phyloP scores from a whole-genome alignment of 192 early-diverging fungal species.

The Funneliformis mosseae region DNA sequence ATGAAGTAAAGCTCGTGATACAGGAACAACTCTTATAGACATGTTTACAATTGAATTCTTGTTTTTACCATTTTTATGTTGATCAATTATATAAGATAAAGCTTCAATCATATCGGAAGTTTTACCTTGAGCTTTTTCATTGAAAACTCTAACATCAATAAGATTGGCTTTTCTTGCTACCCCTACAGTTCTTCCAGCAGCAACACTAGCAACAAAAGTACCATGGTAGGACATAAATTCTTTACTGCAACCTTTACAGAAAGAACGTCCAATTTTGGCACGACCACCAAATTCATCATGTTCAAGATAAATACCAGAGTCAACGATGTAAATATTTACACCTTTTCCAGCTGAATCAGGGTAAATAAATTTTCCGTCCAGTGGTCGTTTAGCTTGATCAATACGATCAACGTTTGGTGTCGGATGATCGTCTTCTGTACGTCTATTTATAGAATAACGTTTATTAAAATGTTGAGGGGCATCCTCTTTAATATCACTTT shows the following conservation, averaged over 20 bases:
- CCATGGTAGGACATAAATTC: constrained; percentile 61
- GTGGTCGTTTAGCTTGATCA: constrained; percentile 58
- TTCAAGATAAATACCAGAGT: constrained; percentile 57
- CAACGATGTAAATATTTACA: constrained; percentile 66
- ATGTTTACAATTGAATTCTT: constrained; percentile 40
- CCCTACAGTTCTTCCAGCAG: constrained; percentile 64
- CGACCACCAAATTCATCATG: constrained; percentile 78
- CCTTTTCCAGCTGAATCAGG: constrained; percentile 62
- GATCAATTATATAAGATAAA: constrained; percentile 53
- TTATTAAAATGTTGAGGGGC: no score
- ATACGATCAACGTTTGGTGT: constrained; percentile 64
- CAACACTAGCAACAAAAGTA: constrained; percentile 83
- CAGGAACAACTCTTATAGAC: constrained; percentile 41
- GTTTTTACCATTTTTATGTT: constrained; percentile 16
- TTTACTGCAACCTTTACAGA: constrained; percentile 52
- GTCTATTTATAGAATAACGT: background rate
- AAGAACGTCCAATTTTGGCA: constrained; percentile 58
- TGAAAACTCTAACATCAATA: constrained; percentile 61
- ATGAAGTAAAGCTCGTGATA: constrained; percentile 28
- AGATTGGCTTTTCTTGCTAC: constrained; percentile 62
- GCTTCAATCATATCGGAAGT: constrained; percentile 59
- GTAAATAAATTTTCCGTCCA: constrained; percentile 51
- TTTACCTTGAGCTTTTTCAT: constrained; percentile 51
- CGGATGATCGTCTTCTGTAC: background rate
- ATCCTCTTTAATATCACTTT: background rate